Percentiles rank a stretch among this genome's conserved stretches.
Evolutionary conservation across 352 stramenopile genomes (phyloP).

Genomic region (Globisporangium paddicum): DNA sequence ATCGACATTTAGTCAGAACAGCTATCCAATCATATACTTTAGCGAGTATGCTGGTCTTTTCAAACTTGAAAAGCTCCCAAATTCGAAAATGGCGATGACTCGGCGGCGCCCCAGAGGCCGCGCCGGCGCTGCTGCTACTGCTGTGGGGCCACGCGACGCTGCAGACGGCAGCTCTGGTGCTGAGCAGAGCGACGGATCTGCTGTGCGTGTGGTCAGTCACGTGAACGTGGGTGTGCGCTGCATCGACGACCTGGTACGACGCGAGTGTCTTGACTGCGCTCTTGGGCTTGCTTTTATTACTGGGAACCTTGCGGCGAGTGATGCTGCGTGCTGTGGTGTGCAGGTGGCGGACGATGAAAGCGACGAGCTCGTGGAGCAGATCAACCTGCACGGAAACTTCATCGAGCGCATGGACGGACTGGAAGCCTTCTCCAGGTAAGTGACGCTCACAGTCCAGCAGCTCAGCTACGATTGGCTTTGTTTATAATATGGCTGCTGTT

Average conservation of each 20-base stretch:
- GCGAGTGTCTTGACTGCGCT: neutral
- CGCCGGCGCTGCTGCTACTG: neutral
- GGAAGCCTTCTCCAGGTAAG: slow-evolving; percentile 45
- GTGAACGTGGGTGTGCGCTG: slow-evolving; percentile 34
- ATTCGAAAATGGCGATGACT: neutral
- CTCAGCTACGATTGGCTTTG: neutral
- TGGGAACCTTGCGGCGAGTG: neutral
- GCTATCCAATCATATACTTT: too few species aligned
- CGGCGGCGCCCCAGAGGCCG: neutral
- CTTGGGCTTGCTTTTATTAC: neutral
- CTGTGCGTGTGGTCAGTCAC: slow-evolving; percentile 18
- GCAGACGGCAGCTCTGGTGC: neutral
- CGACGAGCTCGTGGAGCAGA: slow-evolving; percentile 52
- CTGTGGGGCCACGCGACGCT: neutral
- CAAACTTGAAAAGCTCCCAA: neutral
- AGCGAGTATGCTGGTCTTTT: too few species aligned
- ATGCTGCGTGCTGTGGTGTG: neutral
- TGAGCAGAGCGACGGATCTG: neutral
- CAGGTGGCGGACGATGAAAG: slow-evolving; percentile 28
- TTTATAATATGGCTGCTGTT: neutral
- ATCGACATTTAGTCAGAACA: too few species aligned
- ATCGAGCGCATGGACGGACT: slow-evolving; percentile 65
- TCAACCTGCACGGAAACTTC: slow-evolving; percentile 77
- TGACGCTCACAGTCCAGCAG: too few species aligned
- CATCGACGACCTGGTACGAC: slow-evolving; percentile 33